These are phyloP conservation scores for Backusella tuberculispora DNA, from an alignment of 192 early-diverging fungal species.

Conservation along the genomic window DNA sequence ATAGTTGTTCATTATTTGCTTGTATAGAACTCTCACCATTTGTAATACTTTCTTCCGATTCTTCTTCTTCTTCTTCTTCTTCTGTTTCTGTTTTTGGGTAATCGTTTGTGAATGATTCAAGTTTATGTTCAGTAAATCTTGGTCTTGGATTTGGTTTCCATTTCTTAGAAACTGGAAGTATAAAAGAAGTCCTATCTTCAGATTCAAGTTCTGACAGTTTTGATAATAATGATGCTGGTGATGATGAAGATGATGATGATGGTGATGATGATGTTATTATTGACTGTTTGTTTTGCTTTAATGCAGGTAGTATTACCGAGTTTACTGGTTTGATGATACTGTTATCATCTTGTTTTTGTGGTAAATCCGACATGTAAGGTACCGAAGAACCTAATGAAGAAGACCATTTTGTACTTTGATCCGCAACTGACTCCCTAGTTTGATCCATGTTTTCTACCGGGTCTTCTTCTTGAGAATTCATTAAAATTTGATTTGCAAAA, in stretches of 20 bases:
- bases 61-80: background rate
- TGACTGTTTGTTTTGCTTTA: background rate
- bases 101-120: background rate
- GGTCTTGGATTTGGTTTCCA: background rate
- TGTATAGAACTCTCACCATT: background rate
- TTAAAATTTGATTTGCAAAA: background rate
- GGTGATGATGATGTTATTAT: background rate
- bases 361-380: conserved; percentile 7
- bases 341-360: background rate
- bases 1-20: background rate
- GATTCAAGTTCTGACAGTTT: background rate
- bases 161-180: background rate
- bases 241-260: background rate
- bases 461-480: background rate
- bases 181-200: background rate
- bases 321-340: no score
- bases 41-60: no score
- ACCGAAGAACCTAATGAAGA: conserved; percentile 5
- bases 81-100: background rate
- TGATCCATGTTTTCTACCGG: background rate
- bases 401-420: background rate
- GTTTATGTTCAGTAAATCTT: background rate
- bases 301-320: background rate
- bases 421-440: conserved; percentile 2
- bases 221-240: background rate